A percentile compares a stretch with the other conserved stretches of the same genome.
Evolutionary conservation across 352 stramenopile genomes (phyloP).

Genomic region (Pythium aquatile): DNA sequence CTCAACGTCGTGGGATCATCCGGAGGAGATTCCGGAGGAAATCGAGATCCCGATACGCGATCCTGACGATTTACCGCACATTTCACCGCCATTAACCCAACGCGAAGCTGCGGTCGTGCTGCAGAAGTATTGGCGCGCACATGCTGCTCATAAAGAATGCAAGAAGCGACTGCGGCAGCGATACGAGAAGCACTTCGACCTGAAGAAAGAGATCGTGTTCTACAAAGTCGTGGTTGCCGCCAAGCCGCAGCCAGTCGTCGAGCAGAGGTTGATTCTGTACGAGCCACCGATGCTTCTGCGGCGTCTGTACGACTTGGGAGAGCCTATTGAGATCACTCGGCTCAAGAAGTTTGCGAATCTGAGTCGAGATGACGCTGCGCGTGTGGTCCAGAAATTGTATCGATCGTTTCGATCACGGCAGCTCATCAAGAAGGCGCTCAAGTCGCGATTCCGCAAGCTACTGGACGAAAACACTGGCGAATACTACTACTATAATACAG

Average conservation of each 20-base stretch:
- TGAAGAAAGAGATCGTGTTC: constrained; percentile 53
- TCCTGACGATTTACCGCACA: constrained; percentile 48
- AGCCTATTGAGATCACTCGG: constrained; percentile 61
- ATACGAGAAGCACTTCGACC: constrained; percentile 75
- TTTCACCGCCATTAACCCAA: constrained; percentile 49
- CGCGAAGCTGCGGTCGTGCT: constrained; percentile 50
- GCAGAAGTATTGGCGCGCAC: constrained; percentile 39
- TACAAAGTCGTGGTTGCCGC: constrained; percentile 39
- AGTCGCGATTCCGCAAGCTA: constrained; percentile 56
- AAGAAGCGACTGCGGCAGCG: constrained; percentile 28
- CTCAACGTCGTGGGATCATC: constrained; percentile 48
- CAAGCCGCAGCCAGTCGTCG: not conserved
- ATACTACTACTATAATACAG: constrained; percentile 73
- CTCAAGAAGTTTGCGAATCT: constrained; percentile 46
- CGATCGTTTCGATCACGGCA: constrained; percentile 41
- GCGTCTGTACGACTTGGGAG: constrained; percentile 59
- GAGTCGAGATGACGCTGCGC: constrained; percentile 49
- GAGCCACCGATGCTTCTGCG: constrained; percentile 37
- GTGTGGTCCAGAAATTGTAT: constrained; percentile 53
- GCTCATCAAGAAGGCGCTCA: constrained; percentile 38
- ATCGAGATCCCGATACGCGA: constrained; percentile 71
- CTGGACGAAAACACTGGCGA: constrained; percentile 46
- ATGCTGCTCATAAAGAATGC: constrained; percentile 31
- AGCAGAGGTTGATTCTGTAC: constrained; percentile 21
- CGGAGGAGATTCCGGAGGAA: constrained; percentile 35